phyloP scores from a whole-genome alignment of 306 rosid species.

The Dryas alaskensis region DNA sequence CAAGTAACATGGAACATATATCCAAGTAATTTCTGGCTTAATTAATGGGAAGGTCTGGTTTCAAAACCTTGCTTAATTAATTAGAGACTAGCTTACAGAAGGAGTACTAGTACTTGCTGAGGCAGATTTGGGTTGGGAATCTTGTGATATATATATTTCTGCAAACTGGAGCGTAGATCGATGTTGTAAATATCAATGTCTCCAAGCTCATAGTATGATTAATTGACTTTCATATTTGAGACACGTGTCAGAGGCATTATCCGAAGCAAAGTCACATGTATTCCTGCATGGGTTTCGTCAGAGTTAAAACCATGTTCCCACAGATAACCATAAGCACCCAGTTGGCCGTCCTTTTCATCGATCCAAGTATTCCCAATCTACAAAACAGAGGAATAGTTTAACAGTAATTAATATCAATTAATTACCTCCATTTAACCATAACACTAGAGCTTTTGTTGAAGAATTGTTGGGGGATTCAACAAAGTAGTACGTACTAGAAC shows the following conservation, averaged over 20 bases:
- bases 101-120: neutral
- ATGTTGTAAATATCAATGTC: slow-evolving; percentile 36
- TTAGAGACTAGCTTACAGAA: slow-evolving; percentile 34
- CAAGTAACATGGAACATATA: no score
- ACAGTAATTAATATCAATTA: neutral
- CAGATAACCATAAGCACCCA: slow-evolving; percentile 49
- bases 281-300: slow-evolving; percentile 43
- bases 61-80: neutral
- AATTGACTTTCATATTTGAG: slow-evolving; percentile 8
- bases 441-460: slow-evolving; percentile 44
- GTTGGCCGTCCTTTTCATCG: slow-evolving; percentile 38
- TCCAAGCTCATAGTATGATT: slow-evolving; percentile 28
- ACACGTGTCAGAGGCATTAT: neutral
- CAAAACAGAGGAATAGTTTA: no score
- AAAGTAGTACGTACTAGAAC: slow-evolving; percentile 46
- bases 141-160: neutral
- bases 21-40: slow-evolving; percentile 19
- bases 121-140: slow-evolving; percentile 19
- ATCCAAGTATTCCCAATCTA: slow-evolving; percentile 56
- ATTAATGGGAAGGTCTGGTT: slow-evolving; percentile 6
- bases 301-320: slow-evolving; percentile 55
- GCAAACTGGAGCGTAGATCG: slow-evolving; percentile 43
- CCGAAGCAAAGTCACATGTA: slow-evolving; percentile 36
- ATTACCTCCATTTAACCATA: slow-evolving; percentile 71
- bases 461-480: slow-evolving; percentile 44